Evolutionary conservation across 768 basidiomycete species (phyloP), one percentile per base, ranked within the genome.

Genomic region (Lentinula aciculospora): DNA sequence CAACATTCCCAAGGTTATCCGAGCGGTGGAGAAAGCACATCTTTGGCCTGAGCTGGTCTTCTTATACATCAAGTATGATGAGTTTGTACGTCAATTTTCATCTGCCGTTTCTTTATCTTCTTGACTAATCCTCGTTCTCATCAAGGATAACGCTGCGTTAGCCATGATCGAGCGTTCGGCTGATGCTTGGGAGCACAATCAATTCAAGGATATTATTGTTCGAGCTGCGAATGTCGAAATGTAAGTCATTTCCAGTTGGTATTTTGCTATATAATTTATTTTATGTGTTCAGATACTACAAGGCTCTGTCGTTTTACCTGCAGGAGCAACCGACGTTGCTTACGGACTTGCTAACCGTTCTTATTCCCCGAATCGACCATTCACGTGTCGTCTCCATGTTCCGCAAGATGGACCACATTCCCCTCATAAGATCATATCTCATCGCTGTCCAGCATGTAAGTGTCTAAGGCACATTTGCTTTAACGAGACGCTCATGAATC

Each of bases 151-250:
- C 67, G 96, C 97, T 31, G 92, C 96, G 36, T 78, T 98, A 63
- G 93, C 94, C 3, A 99, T 98, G 95, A 98, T 98, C 70, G 97
- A 99, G 71, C 88, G 95, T 19, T 92, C 97, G 1, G 83, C 92
- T n/a, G 94, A 97, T 71, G 94, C 94, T 49, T 99, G 95, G 95
- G 97, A 99, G 58, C 97, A 99, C 76, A 95, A 93, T 66, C 96
- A 98, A 71, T 99, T 99, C 86, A 98, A 98, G 81, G 97, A 98
- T 64, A 88, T 97, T 58, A 82, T 97, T 56, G 92, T 98, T 67
- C 91, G 95, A 59, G 95, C 90, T 21, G 96, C 97, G 48, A 99
- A 99, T 67, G 84, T 98, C 61, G 97, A 99, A 75, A 98, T 99
- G 91, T 91, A 71, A 59, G 84, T 64, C 25, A 28, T 10, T 56